phyloP scores from a whole-genome alignment of 441 rosid genomes.

The Adansonia rubrostipa region DNA sequence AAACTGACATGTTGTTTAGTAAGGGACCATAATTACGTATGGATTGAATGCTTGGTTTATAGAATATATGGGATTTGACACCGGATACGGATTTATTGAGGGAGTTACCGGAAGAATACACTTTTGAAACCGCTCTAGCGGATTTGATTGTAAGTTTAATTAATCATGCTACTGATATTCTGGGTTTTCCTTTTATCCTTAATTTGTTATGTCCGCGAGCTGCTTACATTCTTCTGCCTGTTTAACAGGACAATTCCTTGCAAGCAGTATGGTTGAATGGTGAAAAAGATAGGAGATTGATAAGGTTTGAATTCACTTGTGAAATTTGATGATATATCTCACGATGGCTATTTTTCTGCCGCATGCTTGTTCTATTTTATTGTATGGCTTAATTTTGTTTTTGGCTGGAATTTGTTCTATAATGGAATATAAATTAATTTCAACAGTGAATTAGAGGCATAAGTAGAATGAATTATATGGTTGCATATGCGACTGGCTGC shows the following conservation, averaged over 20 bases:
- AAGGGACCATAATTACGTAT: constrained; percentile 11
- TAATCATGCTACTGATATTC: neutral
- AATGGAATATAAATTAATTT: neutral
- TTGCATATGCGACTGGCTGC: neutral
- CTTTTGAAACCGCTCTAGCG: constrained; percentile 75
- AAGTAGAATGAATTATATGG: neutral
- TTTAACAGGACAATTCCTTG: constrained; percentile 73
- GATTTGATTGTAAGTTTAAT: constrained; percentile 64
- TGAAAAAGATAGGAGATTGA: constrained; percentile 44
- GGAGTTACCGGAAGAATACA: constrained; percentile 67
- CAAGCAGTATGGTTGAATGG: constrained; percentile 74
- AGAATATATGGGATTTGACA: constrained; percentile 86
- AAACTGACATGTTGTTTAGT: neutral
- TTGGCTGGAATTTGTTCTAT: neutral
- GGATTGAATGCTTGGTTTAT: constrained; percentile 27
- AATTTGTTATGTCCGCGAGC: constrained; percentile 5
- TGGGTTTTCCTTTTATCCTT: neutral
- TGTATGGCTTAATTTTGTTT: neutral
- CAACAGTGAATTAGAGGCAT: neutral
- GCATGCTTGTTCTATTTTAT: neutral
- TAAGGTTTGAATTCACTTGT: constrained; percentile 46
- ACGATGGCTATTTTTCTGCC: neutral
- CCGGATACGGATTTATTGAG: constrained; percentile 62
- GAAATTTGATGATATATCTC: neutral
- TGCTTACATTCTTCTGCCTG: constrained; percentile 15